Evolutionary conservation across 805 yeast genomes (phyloP), one percentile per base, ranked within the genome.

Genomic region (Torulaspora delbrueckii): DNA sequence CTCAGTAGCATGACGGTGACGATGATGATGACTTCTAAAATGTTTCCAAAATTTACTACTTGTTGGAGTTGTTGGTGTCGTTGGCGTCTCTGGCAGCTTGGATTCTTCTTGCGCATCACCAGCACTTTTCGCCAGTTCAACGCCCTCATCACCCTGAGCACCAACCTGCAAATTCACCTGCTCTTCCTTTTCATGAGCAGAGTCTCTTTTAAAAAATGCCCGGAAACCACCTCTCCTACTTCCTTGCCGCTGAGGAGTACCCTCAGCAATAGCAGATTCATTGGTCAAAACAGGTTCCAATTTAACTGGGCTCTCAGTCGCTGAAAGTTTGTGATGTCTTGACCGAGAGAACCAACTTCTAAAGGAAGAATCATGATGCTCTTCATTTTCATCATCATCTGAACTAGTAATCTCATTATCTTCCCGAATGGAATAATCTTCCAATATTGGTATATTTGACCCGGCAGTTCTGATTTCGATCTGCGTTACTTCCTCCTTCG

Each of bases 341-440:
- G 45, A 42, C 13, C 47, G 39, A 28, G 40, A 38, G 28, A 48
- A 48, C 52, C 52, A 48, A 31, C 46, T 43, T 26, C 43, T 45
- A 3, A 45, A 45, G 8, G 57, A 51, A 5, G 51, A 37, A 19
- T 44, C 47, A 14, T 38, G 50, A 12, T 37, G 39, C 25, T 45
- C 52, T 9, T 28, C 30, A 2, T 31, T 43, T n/a, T 41, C 51
- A 18, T 53, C 51, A 18, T 53, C 53, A 28, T 53, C 57, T 13
- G 55, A 52, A 19, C 52, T 47, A 12, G 55, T 53, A n/a, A 43
- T 40, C 27, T 51, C 54, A 18, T 47, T 50, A 36, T 53, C 57
- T 12, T 51, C 52, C 23, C 46, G 33, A 13, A 49, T 41, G 6
- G 42, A 27, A 32, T 47, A 47, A 25, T 45, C 38, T 8, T 45